phyloP scores from a whole-genome alignment of 169 alveolate genomes.

The Plasmodium ovale region DNA sequence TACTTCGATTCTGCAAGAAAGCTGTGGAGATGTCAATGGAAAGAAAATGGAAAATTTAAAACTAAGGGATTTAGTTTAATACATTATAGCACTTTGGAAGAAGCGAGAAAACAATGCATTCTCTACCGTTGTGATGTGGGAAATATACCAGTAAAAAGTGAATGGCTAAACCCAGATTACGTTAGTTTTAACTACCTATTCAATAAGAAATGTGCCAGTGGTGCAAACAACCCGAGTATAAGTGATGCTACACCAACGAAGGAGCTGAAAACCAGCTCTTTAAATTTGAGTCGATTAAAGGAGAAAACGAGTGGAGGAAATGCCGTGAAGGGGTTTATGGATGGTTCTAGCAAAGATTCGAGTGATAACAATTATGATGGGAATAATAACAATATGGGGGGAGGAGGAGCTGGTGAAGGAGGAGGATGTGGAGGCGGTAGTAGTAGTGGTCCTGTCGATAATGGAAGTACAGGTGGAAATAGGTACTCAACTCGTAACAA shows the following conservation, averaged over 20 bases:
- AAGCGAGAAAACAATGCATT: slow-evolving; percentile 89
- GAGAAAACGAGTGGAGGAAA: slow-evolving; percentile 24
- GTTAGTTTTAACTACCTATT: slow-evolving; percentile 48
- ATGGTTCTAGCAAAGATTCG: slow-evolving; percentile 58
- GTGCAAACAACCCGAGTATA: slow-evolving; percentile 9
- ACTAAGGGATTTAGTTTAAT: slow-evolving; percentile 90
- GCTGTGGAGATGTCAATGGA: slow-evolving; percentile 93
- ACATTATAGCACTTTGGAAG: slow-evolving; percentile 88
- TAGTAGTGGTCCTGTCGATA: background rate
- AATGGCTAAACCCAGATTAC: slow-evolving; percentile 87
- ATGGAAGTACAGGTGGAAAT: background rate
- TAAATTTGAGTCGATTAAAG: slow-evolving; percentile 33
- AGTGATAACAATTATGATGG: slow-evolving; percentile 32
- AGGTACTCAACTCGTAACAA: slow-evolving; percentile 46
- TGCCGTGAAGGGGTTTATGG: slow-evolving; percentile 25
- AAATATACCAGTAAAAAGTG: slow-evolving; percentile 88
- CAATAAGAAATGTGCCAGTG: slow-evolving; percentile 50
- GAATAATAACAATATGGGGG: background rate
- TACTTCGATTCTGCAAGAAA: slow-evolving; percentile 90
- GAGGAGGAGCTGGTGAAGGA: background rate
- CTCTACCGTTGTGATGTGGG: slow-evolving; percentile 90
- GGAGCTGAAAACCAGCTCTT: slow-evolving; percentile 65
- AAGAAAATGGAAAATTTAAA: slow-evolving; percentile 90
- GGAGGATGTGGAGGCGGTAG: slow-evolving; percentile 14
- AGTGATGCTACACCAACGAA: slow-evolving; percentile 7